Conservation (phyloP, 805 yeast genomes). For the Candida vaughaniae region DNA sequence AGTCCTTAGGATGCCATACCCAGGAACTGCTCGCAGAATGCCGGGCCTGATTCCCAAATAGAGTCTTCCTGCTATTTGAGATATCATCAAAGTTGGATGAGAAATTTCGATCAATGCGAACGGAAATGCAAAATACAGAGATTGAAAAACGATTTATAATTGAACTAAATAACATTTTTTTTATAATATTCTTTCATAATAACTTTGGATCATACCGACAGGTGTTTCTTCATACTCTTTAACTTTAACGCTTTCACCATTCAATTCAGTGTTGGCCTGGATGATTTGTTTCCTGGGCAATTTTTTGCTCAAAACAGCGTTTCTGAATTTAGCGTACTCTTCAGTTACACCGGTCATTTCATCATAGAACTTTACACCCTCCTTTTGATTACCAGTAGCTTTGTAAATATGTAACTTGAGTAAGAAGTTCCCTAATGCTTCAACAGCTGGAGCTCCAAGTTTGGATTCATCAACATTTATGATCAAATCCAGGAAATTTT, state of each 20-base stretch:
- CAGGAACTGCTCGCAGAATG: no score
- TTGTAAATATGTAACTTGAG: conserved; percentile 75
- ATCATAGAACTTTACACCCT: conserved; percentile 62
- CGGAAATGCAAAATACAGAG: no score
- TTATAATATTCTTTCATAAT: conserved; percentile 44
- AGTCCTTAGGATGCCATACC: no score
- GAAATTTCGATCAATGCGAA: no score
- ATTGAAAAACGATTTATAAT: no score
- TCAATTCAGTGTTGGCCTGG: conserved; percentile 70
- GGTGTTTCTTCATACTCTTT: conserved; percentile 73
- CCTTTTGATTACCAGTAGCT: conserved; percentile 67
- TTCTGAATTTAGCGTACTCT: conserved; percentile 65
- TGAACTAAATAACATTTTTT: no score
- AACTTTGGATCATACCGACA: conserved; percentile 77
- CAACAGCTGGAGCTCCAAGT: conserved; percentile 68
- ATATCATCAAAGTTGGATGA: no score
- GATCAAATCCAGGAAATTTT: conserved; percentile 56
- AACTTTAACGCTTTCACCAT: conserved; percentile 48
- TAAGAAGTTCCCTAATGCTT: conserved; percentile 70
- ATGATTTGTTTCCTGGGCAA: conserved; percentile 82
- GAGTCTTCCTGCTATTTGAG: no score
- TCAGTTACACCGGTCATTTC: conserved; percentile 67
- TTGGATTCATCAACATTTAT: conserved; percentile 59
- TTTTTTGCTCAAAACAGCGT: conserved; percentile 65
- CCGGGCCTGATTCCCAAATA: no score